Evolutionary conservation across 371 early-diverging fungal species (phyloP).

Genomic region (Catenaria anguillulae): DNA sequence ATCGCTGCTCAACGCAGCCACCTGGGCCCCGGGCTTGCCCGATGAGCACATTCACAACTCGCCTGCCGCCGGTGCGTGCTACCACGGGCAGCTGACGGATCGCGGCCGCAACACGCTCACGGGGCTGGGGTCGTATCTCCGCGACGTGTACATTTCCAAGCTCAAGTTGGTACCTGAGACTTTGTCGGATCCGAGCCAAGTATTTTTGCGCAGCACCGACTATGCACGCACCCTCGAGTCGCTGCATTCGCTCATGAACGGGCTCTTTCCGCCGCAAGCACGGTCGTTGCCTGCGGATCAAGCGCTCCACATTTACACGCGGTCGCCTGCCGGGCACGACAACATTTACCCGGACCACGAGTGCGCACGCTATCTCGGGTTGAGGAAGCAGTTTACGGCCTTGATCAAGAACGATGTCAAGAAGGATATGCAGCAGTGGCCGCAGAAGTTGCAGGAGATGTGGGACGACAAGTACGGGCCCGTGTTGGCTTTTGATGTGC

Average conservation of each 20-base stretch:
- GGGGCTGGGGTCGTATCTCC: not conserved
- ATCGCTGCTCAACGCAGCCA: not conserved
- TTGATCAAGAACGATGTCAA: not conserved
- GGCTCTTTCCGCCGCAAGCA: not conserved
- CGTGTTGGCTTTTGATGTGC: not conserved
- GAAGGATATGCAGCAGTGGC: not conserved
- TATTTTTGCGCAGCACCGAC: conserved; percentile 1
- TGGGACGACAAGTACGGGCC: not conserved
- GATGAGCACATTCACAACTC: not conserved
- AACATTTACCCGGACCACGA: conserved; percentile 1
- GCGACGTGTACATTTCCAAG: not conserved
- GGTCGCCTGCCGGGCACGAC: not conserved
- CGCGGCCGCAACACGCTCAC: not conserved
- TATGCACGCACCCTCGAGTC: conserved; percentile 5
- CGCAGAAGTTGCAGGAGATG: not conserved
- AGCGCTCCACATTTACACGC: not conserved
- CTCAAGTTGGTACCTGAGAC: not conserved
- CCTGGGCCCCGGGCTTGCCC: not conserved
- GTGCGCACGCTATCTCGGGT: not conserved
- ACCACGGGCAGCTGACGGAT: conserved; percentile 3
- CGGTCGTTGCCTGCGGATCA: not conserved
- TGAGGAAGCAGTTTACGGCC: conserved; percentile 1
- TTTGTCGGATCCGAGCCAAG: not conserved
- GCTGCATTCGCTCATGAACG: conserved; percentile 1
- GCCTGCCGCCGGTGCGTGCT: not conserved